Conservation (phyloP, 2,329 filamentous ascomycete genomes). For the Monilinia vaccinii-corymbosi region DNA sequence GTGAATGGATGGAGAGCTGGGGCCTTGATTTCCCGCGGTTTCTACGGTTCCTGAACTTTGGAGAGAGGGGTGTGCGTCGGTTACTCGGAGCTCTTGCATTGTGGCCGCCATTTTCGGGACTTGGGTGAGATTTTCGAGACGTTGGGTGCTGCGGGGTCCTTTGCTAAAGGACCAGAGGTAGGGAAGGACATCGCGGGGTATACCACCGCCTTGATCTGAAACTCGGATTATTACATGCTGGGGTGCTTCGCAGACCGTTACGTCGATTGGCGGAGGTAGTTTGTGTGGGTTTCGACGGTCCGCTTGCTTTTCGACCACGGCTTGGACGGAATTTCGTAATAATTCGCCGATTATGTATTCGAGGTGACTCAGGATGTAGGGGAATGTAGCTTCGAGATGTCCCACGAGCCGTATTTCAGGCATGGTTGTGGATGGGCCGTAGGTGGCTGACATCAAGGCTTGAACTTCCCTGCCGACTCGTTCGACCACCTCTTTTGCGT, state of each 20-base stretch:
- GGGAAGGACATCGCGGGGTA: constrained; percentile 74
- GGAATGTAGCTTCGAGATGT: constrained; percentile 83
- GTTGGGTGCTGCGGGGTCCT: constrained; percentile 67
- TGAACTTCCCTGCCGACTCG: constrained; percentile 70
- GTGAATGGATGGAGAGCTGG: constrained; percentile 12
- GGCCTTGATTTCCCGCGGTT: constrained; percentile 19
- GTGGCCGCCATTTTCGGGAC: constrained; percentile 92
- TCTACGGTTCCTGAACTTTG: constrained; percentile 15
- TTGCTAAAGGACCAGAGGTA: constrained; percentile 97
- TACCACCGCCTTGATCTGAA: constrained; percentile 89
- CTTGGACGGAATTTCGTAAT: constrained; percentile 88
- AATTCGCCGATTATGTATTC: constrained; percentile 97
- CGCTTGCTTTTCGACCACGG: constrained; percentile 68
- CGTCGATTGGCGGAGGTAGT: constrained; percentile 73
- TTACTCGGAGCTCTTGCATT: constrained; percentile 69
- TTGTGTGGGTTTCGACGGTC: constrained; percentile 23
- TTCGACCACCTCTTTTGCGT: constrained; percentile 80
- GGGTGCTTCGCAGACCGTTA: constrained; percentile 86
- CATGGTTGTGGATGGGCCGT: constrained; percentile 60
- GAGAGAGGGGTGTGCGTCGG: constrained; percentile 24
- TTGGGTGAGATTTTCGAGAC: constrained; percentile 74
- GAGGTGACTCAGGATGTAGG: constrained; percentile 90
- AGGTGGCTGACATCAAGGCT: constrained; percentile 64
- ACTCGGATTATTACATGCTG: constrained; percentile 96
- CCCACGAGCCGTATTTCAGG: constrained; percentile 78